Conservation (phyloP, 148 eudicot species). For the Limonium bicolor region DNA sequence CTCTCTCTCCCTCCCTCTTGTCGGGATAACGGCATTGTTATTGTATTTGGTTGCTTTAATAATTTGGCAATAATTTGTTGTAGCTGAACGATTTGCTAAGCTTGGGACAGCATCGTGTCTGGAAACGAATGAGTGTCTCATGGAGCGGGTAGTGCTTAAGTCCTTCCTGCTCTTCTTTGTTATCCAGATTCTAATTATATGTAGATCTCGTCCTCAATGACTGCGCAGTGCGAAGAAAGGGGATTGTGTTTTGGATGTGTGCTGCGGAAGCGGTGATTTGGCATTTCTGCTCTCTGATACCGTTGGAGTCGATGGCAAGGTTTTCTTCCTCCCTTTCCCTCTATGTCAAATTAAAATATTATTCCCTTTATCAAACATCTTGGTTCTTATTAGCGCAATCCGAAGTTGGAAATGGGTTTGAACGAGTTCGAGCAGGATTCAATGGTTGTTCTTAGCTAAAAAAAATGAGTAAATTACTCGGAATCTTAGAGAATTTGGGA, state of each 20-base stretch:
- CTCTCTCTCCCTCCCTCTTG: background rate
- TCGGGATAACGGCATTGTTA: background rate
- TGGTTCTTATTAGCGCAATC: too few species aligned
- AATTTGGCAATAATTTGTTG: background rate
- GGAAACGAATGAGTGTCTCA: conserved; percentile 92
- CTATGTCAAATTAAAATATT: too few species aligned
- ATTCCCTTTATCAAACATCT: too few species aligned
- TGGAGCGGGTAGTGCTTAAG: conserved; percentile 58
- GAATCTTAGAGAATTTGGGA: too few species aligned
- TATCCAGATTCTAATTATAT: background rate
- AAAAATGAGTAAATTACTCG: too few species aligned
- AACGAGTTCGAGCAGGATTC: too few species aligned
- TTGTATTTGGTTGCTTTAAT: background rate
- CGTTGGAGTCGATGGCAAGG: conserved; percentile 84
- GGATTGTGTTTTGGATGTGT: conserved; percentile 67
- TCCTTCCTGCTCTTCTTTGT: background rate
- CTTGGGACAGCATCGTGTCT: conserved; percentile 82
- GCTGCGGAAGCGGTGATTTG: conserved; percentile 98
- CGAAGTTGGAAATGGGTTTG: too few species aligned
- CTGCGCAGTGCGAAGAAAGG: conserved; percentile 58
- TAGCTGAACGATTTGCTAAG: conserved; percentile 86
- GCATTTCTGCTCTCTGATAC: conserved; percentile 78
- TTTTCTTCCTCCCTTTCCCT: conserved; percentile 10
- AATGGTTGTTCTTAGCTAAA: too few species aligned
- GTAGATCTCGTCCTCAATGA: background rate